A percentile compares a stretch with the other conserved stretches of the same genome.
phyloP scores from a whole-genome alignment of 176 grass and related monocot genomes.

The Oryza rufipogon region DNA sequence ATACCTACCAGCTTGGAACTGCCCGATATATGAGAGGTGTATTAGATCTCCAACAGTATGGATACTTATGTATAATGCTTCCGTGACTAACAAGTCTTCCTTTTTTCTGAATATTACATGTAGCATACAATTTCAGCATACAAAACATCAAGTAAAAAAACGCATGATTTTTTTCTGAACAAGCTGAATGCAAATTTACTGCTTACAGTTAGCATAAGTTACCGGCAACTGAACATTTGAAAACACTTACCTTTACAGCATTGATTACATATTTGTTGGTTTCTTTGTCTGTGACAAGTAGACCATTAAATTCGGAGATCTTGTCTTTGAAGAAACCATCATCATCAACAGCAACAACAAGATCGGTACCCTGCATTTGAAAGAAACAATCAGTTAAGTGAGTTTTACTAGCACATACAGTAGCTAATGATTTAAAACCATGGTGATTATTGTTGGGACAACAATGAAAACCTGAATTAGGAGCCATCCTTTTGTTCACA shows the following conservation, averaged over 20 bases:
- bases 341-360: conserved; percentile 93
- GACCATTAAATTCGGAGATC: conserved; percentile 70
- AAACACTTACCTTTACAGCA: conserved; percentile 76
- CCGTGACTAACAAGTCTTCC: conserved; percentile 86
- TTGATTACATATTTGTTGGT: conserved; percentile 90
- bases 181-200: background rate
- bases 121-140: conserved; percentile 25
- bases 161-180: background rate
- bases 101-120: conserved; percentile 71
- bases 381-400: conserved; percentile 1
- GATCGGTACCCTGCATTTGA: conserved; percentile 61
- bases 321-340: conserved; percentile 86
- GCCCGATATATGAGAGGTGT: conserved; percentile 96
- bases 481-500: no score
- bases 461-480: no score
- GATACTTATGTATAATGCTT: conserved; percentile 87
- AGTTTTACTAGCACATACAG: background rate
- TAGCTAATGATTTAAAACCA: no score
- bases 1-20: conserved; percentile 92
- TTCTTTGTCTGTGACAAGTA: conserved; percentile 87
- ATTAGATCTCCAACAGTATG: conserved; percentile 93
- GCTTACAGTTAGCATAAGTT: conserved; percentile 2
- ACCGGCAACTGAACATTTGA: conserved; percentile 22
- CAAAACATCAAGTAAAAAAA: conserved; percentile 14
- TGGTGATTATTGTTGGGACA: no score